Evolutionary conservation across 352 stramenopile species (phyloP).

Genomic region (Globisporangium spinosum): DNA sequence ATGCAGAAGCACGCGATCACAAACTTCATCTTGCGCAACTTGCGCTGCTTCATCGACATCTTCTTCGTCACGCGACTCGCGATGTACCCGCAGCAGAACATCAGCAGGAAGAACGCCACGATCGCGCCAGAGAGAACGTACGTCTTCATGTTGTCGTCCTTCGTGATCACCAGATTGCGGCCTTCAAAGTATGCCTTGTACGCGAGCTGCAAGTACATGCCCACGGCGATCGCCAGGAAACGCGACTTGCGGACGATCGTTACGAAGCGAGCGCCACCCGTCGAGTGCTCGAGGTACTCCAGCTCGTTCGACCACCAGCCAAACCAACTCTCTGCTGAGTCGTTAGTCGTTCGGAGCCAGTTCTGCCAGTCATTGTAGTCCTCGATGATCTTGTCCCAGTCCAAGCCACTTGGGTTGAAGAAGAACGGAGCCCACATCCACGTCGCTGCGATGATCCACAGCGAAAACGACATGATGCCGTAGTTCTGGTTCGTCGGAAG

Average conservation of each 20-base stretch:
- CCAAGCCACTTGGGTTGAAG: constrained; percentile 97
- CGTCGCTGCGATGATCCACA: constrained; percentile 92
- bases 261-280: constrained; percentile 52
- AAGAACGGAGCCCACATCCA: constrained; percentile 88
- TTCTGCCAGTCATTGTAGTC: constrained; percentile 94
- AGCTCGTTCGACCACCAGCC: constrained; percentile 85
- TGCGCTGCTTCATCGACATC: constrained; percentile 89
- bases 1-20: constrained; percentile 68
- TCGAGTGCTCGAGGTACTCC: constrained; percentile 81
- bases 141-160: constrained; percentile 45
- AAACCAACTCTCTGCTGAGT: constrained; percentile 85
- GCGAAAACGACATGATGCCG: constrained; percentile 95
- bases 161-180: constrained; percentile 54
- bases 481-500: constrained; percentile 96
- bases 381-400: constrained; percentile 95
- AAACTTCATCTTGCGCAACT: constrained; percentile 89
- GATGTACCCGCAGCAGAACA: constrained; percentile 84
- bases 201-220: constrained; percentile 79
- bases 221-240: constrained; percentile 67
- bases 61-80: constrained; percentile 86
- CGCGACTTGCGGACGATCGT: constrained; percentile 76
- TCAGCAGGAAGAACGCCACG: constrained; percentile 62
- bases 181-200: constrained; percentile 79
- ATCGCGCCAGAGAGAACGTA: constrained; percentile 63
- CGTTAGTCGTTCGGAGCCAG: constrained; percentile 90